phyloP scores from a whole-genome alignment of 768 basidiomycete genomes.

The Cyathus striatus region DNA sequence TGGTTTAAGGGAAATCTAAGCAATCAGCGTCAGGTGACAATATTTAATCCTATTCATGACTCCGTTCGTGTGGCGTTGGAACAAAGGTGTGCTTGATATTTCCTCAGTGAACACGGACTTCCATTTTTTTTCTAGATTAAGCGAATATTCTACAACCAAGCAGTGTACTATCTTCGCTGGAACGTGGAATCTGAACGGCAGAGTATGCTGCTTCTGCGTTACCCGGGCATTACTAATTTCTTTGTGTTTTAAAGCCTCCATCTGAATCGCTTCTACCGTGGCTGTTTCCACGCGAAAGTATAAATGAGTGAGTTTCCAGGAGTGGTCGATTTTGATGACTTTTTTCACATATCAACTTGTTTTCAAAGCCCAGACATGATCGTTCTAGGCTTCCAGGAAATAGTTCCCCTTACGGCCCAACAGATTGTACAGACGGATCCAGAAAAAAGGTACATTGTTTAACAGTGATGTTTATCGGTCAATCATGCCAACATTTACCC shows the following conservation, averaged over 20 bases:
- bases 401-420: slow-evolving; percentile 95
- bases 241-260: slow-evolving; percentile 47
- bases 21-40: slow-evolving; percentile 80
- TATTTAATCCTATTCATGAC: slow-evolving; percentile 93
- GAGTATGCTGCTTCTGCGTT: slow-evolving; percentile 39
- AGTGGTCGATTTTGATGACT: slow-evolving; percentile 12
- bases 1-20: slow-evolving; percentile 82
- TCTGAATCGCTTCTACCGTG: slow-evolving; percentile 83
- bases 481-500: not conserved
- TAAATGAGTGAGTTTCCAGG: slow-evolving; percentile 24
- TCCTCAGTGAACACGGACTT: not conserved
- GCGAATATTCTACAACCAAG: slow-evolving; percentile 81
- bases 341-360: slow-evolving; percentile 8
- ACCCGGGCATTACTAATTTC: not conserved
- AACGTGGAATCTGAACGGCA: slow-evolving; percentile 95
- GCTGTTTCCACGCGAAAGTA: slow-evolving; percentile 83
- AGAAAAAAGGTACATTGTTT: slow-evolving; percentile 63
- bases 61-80: slow-evolving; percentile 69
- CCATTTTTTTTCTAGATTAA: slow-evolving; percentile 35
- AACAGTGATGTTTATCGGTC: not conserved
- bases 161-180: slow-evolving; percentile 78
- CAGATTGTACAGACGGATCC: slow-evolving; percentile 96
- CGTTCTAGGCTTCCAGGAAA: slow-evolving; percentile 92
- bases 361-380: slow-evolving; percentile 67
- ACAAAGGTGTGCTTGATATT: slow-evolving; percentile 43